A percentile compares a stretch with the other conserved stretches of the same genome.
Evolutionary conservation across 2,329 filamentous ascomycete species (phyloP).

Genomic region (Graphilbum sp.): DNA sequence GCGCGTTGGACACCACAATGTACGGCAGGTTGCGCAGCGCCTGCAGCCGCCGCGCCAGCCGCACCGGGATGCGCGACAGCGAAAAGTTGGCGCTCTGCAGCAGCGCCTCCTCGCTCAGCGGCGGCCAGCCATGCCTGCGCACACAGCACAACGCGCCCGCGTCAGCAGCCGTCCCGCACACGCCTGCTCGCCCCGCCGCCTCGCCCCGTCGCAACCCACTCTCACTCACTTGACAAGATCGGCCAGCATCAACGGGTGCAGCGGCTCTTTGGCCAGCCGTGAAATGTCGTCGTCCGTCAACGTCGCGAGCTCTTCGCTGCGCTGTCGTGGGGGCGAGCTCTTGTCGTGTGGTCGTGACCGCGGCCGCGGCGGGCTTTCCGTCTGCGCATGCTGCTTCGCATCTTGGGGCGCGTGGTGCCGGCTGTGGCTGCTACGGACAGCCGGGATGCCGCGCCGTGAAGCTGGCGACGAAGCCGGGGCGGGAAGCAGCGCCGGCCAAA

Average conservation of each 20-base stretch:
- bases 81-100: conserved; percentile 92
- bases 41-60: conserved; percentile 85
- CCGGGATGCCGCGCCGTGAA: conserved; percentile 5
- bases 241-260: conserved; percentile 69
- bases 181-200: neutral
- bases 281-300: conserved; percentile 58
- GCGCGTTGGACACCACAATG: conserved; percentile 95
- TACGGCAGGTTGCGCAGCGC: conserved; percentile 86
- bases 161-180: neutral
- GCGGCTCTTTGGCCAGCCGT: conserved; percentile 57
- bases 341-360: neutral
- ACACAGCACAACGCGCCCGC: no score
- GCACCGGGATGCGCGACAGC: conserved; percentile 76
- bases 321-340: neutral
- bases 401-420: no score
- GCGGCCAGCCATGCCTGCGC: conserved; percentile 57
- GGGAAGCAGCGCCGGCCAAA: neutral
- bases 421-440: neutral
- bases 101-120: conserved; percentile 63
- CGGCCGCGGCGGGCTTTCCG: no score
- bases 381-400: no score
- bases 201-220: no score
- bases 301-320: neutral
- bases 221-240: conserved; percentile 76
- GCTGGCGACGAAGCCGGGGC: conserved; percentile 21